Percentiles rank a stretch among this genome's conserved stretches.
phyloP scores from a whole-genome alignment of 2,329 filamentous ascomycete genomes.

The Xylariomycetidae sp. region DNA sequence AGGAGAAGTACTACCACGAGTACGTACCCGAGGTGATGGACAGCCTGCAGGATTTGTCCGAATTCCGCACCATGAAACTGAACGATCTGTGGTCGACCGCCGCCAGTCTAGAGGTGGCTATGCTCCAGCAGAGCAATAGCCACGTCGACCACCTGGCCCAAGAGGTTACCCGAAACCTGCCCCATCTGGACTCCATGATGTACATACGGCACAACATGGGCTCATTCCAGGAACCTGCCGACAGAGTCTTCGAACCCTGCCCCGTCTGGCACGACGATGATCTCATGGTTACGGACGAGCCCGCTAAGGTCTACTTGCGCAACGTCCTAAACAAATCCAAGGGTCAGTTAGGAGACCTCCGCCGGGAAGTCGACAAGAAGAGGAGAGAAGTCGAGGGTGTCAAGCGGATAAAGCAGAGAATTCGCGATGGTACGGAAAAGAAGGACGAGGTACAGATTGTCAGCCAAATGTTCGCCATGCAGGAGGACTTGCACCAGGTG shows the following conservation, averaged over 20 bases:
- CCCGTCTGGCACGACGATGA: conserved; percentile 96
- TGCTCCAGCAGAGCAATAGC: conserved; percentile 66
- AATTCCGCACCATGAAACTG: conserved; percentile 77
- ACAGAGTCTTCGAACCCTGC: conserved; percentile 87
- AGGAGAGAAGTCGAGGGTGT: conserved; percentile 75
- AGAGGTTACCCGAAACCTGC: conserved; percentile 84
- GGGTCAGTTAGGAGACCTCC: conserved; percentile 69
- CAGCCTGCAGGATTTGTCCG: conserved; percentile 86
- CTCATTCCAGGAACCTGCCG: conserved; percentile 73
- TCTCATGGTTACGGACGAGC: conserved; percentile 77
- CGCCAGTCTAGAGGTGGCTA: conserved; percentile 71
- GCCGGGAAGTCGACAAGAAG: conserved; percentile 80
- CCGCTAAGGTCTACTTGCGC: conserved; percentile 81
- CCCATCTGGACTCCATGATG: conserved; percentile 93
- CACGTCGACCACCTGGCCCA: conserved; percentile 66
- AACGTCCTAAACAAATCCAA: conserved; percentile 93
- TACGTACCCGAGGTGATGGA: conserved; percentile 92
- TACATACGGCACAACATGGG: conserved; percentile 88
- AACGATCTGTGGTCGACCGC: conserved; percentile 83
- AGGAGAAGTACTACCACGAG: conserved; percentile 95
- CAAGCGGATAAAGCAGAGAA: conserved; percentile 65
- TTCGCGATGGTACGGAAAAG: conserved; percentile 80
- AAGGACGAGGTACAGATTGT: conserved; percentile 85
- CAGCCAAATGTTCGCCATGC: conserved; percentile 72
- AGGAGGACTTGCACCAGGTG: conserved; percentile 77